phyloP scores from a whole-genome alignment of 306 rosid species.

The Sophora flavescens region DNA sequence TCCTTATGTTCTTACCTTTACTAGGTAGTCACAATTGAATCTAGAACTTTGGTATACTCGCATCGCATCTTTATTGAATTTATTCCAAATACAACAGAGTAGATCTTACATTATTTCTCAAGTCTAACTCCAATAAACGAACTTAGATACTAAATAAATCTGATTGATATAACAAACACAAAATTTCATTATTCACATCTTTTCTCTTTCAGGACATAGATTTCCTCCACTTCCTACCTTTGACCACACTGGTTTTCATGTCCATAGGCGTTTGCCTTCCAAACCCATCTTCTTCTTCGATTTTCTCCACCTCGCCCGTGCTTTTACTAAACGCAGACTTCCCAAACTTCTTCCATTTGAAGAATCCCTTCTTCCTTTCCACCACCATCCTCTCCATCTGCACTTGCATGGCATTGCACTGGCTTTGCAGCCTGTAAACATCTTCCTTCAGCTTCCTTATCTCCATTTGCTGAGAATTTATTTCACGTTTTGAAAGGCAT shows the following conservation, averaged over 20 bases:
- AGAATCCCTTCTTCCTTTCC: slow-evolving; percentile 66
- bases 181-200: slow-evolving; percentile 4
- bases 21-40: not conserved
- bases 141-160: not conserved
- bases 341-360: slow-evolving; percentile 80
- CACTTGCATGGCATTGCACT: slow-evolving; percentile 68
- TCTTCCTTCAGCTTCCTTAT: slow-evolving; percentile 82
- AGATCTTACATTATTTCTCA: slow-evolving; percentile 41
- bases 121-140: slow-evolving; percentile 23
- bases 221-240: slow-evolving; percentile 72
- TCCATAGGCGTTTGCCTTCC: slow-evolving; percentile 71
- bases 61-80: slow-evolving; percentile 36
- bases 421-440: slow-evolving; percentile 72
- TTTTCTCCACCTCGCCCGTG: slow-evolving; percentile 42
- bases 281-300: slow-evolving; percentile 47
- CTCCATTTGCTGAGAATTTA: slow-evolving; percentile 68
- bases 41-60: not conserved
- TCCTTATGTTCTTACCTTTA: not conserved
- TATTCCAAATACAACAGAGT: slow-evolving; percentile 16
- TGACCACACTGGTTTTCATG: slow-evolving; percentile 62
- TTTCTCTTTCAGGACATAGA: slow-evolving; percentile 67
- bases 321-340: slow-evolving; percentile 47
- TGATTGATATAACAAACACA: not conserved
- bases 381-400: slow-evolving; percentile 69
- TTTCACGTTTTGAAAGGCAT: slow-evolving; percentile 77